These are phyloP conservation scores for Saccharum hybrid DNA, from an alignment of 202 grass and related monocot species.

Conservation along the genomic window DNA sequence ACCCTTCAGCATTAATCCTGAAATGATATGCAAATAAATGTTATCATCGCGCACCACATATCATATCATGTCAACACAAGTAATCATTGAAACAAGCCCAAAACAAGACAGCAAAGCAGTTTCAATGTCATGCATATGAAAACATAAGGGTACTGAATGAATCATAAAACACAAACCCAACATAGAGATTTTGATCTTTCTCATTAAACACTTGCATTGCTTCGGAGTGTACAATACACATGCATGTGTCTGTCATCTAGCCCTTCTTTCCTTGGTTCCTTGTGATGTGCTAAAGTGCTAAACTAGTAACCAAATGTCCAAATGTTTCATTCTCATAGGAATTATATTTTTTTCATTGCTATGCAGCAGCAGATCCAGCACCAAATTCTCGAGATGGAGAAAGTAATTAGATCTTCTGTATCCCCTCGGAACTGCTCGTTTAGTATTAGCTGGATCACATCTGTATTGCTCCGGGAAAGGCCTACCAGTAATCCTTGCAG, in stretches of 20 bases:
- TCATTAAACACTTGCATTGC: constrained; percentile 24
- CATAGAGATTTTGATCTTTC: constrained; percentile 20
- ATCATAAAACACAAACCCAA: constrained; percentile 42
- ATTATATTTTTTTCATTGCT: constrained; percentile 19
- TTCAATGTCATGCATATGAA: constrained; percentile 21
- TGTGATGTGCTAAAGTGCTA: neutral
- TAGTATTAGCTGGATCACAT: constrained; percentile 36
- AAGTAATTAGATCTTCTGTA: constrained; percentile 14
- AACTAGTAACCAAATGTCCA: constrained; percentile 30
- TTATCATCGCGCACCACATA: neutral
- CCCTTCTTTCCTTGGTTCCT: constrained; percentile 29
- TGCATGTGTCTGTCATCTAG: constrained; percentile 22
- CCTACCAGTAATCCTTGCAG: constrained; percentile 77
- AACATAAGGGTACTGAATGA: constrained; percentile 11
- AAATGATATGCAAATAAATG: constrained; percentile 42
- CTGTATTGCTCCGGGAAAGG: constrained; percentile 31
- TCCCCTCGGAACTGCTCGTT: constrained; percentile 1
- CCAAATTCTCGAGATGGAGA: constrained; percentile 4
- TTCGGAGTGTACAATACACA: constrained; percentile 26
- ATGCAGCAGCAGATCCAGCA: constrained; percentile 22
- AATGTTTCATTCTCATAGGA: neutral
- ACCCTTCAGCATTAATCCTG: constrained; percentile 42
- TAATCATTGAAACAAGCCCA: constrained; percentile 37
- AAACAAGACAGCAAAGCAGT: constrained; percentile 36
- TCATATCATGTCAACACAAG: constrained; percentile 38